Evolutionary conservation across 164 flowering plant genomes (phyloP), one percentile per base, ranked within the genome.

Genomic region (Malania oleifera): DNA sequence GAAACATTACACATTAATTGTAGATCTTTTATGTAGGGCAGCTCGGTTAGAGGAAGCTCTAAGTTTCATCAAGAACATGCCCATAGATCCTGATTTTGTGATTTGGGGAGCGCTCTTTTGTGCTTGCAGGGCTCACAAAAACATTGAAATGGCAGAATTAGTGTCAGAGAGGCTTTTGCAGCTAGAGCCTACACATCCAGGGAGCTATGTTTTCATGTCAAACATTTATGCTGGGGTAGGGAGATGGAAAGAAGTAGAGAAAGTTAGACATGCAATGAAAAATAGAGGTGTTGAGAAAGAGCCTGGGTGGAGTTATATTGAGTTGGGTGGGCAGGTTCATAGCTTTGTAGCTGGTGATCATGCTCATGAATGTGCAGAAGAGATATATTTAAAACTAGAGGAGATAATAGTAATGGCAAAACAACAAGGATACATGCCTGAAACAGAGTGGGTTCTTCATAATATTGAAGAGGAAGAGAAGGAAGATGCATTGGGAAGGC

Each of bases 391-490:
- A 7, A 75, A 72, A 57, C 48, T 80, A 50, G 81, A 69, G 53
- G 80, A 80, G 49, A 50, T 82, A 54, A 56, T 38, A 8, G 50
- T 37, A 6, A 43, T 38, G 43, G 73, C 77, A 14, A 69, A 58
- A 54, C 54, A 64, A 55, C 63, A 58, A 28, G 83, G 82, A 6
- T 75, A 79, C 64, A 58, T 49, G 58, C 82, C 83, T 29, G 70
- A 70, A 58, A 77, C 77, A 12, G 79, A 67, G 39, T 72, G 75
- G 77, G 76, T 75, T 22, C 71, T 75, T 44, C 80, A 77, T 64
- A 70, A 79, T 48, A 81, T 81, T 46, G 80, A 78, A 61, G 82
- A 73, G 63, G 83, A 82, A 61, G 83, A 82, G 67, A 82, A 82
- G 61, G 83, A 79, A 70, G 78, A 73, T 39, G 64, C 77, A 52